Evolutionary conservation across 306 rosid genomes (phyloP), one percentile per base, ranked within the genome.

Genomic region (Fragaria vesca): DNA sequence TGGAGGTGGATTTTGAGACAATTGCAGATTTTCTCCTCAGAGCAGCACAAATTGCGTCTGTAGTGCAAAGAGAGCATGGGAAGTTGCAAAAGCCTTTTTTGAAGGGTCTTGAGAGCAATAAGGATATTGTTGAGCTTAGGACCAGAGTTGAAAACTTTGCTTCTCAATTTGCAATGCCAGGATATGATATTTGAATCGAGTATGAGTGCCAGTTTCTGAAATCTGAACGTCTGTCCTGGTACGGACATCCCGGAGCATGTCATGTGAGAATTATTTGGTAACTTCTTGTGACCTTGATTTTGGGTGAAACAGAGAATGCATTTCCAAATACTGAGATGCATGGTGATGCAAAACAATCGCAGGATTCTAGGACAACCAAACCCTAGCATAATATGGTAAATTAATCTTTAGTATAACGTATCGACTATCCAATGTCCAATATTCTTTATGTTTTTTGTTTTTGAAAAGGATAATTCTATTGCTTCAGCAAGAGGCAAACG

Each of bases 1-100:
- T 94, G 81, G 98, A 95, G 90, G 65, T 87, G 21, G 98, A 95
- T 84, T 95, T 92, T 80, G 98, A 92, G 84, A 86, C 90, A 26
- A 89, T 95, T 81, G 95, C 93, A 17, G 97, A 92, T 36, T 91
- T 87, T 82, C 97, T 95, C 50, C 73, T 71, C 20, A 85, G 87
- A 83, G 93, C 97, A 47, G 97, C 92, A 66, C 95, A 87, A 43
- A 86, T 95, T 81, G 96, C 98, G 24, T 84, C 67, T 79, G 5
- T 21, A 8, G 66, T 90, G 69, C 97, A 86, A 82, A 85, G 95
- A 68, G 96, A 95, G 80, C 81, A 89, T 21, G 97, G 95, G 46
- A 95, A 91, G 73, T 63, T 81, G 76, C 96, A 84, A 46, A 88
- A 85, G 80, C 70, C 77, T 82, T 84, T 81, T 73, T 38, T 84